Conservation (phyloP, 768 basidiomycete species). For the Strobilomyces echinocephalus region DNA sequence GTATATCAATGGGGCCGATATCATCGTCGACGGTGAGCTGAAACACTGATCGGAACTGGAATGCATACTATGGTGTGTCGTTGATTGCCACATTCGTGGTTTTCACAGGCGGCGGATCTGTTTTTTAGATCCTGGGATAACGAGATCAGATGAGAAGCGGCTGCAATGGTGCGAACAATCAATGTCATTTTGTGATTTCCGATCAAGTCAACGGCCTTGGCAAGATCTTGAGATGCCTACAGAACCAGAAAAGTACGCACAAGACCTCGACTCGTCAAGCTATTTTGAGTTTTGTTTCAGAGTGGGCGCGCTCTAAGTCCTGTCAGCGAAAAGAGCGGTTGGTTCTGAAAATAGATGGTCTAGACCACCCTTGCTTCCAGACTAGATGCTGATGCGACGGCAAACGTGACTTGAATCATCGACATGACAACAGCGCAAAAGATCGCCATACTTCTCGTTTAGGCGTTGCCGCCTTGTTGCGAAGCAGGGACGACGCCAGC, state of each 20-base stretch:
- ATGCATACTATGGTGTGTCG: not conserved
- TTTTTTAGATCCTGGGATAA: slow-evolving; percentile 13
- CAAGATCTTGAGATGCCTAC: too few species aligned
- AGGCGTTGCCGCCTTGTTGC: not conserved
- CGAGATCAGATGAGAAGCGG: not conserved
- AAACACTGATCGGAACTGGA: not conserved
- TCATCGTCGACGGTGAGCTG: slow-evolving; percentile 39
- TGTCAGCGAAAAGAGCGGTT: not conserved
- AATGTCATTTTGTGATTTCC: not conserved
- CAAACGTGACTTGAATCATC: not conserved
- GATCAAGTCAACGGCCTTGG: not conserved
- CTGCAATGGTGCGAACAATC: not conserved
- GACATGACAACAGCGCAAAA: not conserved
- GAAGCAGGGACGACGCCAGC: not conserved
- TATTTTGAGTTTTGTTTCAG: not conserved
- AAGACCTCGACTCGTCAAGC: not conserved
- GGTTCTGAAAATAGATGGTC: not conserved
- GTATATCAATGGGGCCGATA: slow-evolving; percentile 42
- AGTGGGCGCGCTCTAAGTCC: not conserved
- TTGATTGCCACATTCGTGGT: not conserved
- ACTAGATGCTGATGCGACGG: not conserved
- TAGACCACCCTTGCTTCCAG: not conserved
- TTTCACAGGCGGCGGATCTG: slow-evolving; percentile 17
- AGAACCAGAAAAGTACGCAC: not conserved
- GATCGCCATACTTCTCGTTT: not conserved